Evolutionary conservation across 371 early-diverging fungal species (phyloP), one percentile per base, ranked within the genome.

Genomic region (Blakeslea trispora): DNA sequence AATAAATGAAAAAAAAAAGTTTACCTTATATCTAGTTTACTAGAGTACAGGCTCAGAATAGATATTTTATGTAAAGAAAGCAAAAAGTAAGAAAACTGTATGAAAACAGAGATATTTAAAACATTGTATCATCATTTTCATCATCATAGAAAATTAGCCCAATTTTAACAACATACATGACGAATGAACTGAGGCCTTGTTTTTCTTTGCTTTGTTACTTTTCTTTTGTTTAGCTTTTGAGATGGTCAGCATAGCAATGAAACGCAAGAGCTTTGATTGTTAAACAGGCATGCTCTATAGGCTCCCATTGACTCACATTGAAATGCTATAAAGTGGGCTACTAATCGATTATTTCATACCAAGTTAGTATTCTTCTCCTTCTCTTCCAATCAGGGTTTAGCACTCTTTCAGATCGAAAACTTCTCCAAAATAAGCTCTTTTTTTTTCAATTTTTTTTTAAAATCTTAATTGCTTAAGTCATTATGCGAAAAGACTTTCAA

Each of bases 31-130:
- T 13, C 37, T 37, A 13, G 37, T 3, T 37, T 11, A 37, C 9
- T 14, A 37, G 14, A 37, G 14, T 37, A 14, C 14, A 17, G 34
- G 14, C 14, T 14, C 13, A 44, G 50, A 51, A 53, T 28, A 7
- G 42, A 22, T 17, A 45, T 31, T 24, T 31, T 23, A 15, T 18
- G 41, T 34, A 53, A 23, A 34, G 28, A 22, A 54, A 45, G 14
- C 15, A 18, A 42, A 18, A 42, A 28, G 21, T 9, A 28, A 5
- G 14, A 35, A 32, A 54, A 22, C 42, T 13, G 15, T 17, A 53
- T 48, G 19, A 56, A 40, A 47, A 47, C 40, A 28, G n/a, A 28
- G 10, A 17, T 24, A 15, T 45, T 46, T 2, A n/a, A 45, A 48
- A 17, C 9, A 35, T 46, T 28, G 31, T 31, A 28, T 28, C 28